Conservation (phyloP, 1,284 basidiomycete species). For the Sphaerobolus stellatus region DNA sequence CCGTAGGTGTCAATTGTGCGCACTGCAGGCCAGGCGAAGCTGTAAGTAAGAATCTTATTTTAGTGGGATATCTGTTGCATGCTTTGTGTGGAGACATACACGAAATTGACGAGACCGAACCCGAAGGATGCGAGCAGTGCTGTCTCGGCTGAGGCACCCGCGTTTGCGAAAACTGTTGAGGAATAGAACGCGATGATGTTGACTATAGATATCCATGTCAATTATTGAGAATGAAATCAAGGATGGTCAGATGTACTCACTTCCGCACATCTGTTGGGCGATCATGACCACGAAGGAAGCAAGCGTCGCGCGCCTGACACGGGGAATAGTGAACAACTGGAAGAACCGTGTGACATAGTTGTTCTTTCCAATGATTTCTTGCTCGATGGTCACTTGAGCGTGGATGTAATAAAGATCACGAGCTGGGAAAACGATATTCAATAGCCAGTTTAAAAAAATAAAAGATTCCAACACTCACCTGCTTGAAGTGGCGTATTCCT, state of each 20-base stretch:
- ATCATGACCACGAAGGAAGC: slow-evolving; percentile 69
- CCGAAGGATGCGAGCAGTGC: slow-evolving; percentile 69
- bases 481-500: slow-evolving; percentile 69
- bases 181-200: slow-evolving; percentile 68
- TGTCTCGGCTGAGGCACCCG: slow-evolving; percentile 47
- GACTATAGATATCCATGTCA: slow-evolving; percentile 2
- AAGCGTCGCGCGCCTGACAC: slow-evolving; percentile 68
- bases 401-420: slow-evolving; percentile 60
- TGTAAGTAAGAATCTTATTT: no score
- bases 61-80: no score
- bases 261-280: slow-evolving; percentile 59
- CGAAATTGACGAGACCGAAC: slow-evolving; percentile 68
- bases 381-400: slow-evolving; percentile 56
- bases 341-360: slow-evolving; percentile 49
- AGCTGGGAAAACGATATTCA: slow-evolving; percentile 25
- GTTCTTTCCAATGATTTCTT: slow-evolving; percentile 45
- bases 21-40: slow-evolving; percentile 63
- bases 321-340: slow-evolving; percentile 66
- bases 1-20: slow-evolving; percentile 60
- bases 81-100: slow-evolving; percentile 20
- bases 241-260: slow-evolving; percentile 3
- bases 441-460: slow-evolving; percentile 18
- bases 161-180: slow-evolving; percentile 62
- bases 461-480: slow-evolving; percentile 19
- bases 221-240: not conserved